Percentiles rank a stretch among this genome's conserved stretches.
Conservation (phyloP, 2,329 filamentous ascomycete genomes). For the Acrocalymma vagum region DNA sequence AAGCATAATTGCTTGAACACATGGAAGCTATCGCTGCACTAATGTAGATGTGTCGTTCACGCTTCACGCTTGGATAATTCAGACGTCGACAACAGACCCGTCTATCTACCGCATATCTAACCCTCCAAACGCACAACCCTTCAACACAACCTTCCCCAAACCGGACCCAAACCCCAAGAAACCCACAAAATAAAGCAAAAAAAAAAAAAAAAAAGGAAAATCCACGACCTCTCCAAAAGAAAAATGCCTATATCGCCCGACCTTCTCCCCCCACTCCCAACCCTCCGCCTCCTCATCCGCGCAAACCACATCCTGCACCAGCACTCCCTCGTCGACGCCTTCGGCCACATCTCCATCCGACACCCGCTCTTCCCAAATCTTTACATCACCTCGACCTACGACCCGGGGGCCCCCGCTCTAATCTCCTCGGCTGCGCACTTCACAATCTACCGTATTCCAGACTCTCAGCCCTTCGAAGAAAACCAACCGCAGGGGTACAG, state of each 20-base stretch:
- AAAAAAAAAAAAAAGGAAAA: no score
- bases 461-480: slow-evolving; percentile 52
- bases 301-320: slow-evolving; percentile 61
- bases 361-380: slow-evolving; percentile 54
- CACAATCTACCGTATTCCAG: slow-evolving; percentile 55
- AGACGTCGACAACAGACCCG: no score
- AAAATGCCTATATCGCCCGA: slow-evolving; percentile 13
- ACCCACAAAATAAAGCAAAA: no score
- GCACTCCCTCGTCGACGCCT: slow-evolving; percentile 61
- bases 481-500: slow-evolving; percentile 47
- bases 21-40: no score
- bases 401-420: slow-evolving; percentile 55
- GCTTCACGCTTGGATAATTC: no score
- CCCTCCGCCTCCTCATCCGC: slow-evolving; percentile 31
- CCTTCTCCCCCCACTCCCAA: slow-evolving; percentile 21
- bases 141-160: no score
- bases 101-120: no score
- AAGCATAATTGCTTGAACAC: no score
- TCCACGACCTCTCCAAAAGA: no score
- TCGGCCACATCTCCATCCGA: slow-evolving; percentile 62
- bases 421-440: slow-evolving; percentile 56
- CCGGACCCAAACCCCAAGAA: no score
- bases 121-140: no score
- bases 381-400: slow-evolving; percentile 59
- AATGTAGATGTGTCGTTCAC: no score